Percentiles rank a stretch among this genome's conserved stretches.
phyloP scores from a whole-genome alignment of 371 early-diverging fungal species.

The Mucor saturninus region DNA sequence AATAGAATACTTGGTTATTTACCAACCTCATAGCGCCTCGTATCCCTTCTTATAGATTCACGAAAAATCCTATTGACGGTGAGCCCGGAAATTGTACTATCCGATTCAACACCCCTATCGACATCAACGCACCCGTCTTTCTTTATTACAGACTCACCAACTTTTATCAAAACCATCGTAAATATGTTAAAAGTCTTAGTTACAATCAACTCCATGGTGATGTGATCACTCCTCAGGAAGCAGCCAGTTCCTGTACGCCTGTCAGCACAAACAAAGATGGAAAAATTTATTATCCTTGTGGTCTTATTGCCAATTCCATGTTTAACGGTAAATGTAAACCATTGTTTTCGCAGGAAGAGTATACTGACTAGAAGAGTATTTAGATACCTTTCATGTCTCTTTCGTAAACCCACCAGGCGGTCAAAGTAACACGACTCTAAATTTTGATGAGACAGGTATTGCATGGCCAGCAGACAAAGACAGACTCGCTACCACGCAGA shows the following conservation, averaged over 20 bases:
- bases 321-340: constrained; percentile 73
- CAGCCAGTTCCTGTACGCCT: constrained; percentile 40
- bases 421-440: constrained; percentile 30
- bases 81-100: constrained; percentile 64
- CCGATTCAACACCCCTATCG: constrained; percentile 62
- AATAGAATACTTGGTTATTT: background rate
- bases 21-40: background rate
- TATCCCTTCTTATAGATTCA: constrained; percentile 40
- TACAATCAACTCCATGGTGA: constrained; percentile 80
- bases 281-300: constrained; percentile 87
- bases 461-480: constrained; percentile 82
- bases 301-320: constrained; percentile 90
- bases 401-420: constrained; percentile 54
- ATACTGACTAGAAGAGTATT: background rate
- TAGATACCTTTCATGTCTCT: constrained; percentile 57
- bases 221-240: constrained; percentile 33
- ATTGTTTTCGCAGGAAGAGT: background rate
- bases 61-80: constrained; percentile 32
- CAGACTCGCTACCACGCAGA: constrained; percentile 58
- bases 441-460: constrained; percentile 67
- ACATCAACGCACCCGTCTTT: constrained; percentile 71
- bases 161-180: constrained; percentile 94
- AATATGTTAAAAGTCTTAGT: constrained; percentile 86
- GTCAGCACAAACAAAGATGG: constrained; percentile 36
- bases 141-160: constrained; percentile 88